A percentile compares a stretch with the other conserved stretches of the same genome.
Evolutionary conservation across 2,329 filamentous ascomycete genomes (phyloP).

Genomic region (Cryphonectria japonica): DNA sequence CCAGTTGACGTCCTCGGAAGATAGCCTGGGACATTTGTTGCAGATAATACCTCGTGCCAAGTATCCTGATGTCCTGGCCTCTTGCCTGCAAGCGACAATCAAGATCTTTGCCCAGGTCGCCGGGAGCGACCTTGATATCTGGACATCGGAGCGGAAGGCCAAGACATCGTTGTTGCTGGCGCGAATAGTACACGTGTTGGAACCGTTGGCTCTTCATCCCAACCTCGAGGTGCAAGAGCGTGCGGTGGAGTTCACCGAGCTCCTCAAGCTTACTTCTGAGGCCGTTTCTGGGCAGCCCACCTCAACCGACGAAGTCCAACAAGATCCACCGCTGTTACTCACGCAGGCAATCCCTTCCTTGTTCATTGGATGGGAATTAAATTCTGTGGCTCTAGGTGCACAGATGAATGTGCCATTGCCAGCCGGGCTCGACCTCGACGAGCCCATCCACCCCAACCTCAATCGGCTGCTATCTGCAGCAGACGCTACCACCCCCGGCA

Average conservation of each 20-base stretch:
- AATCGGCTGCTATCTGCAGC: slow-evolving; percentile 66
- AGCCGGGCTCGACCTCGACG: slow-evolving; percentile 74
- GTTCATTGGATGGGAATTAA: slow-evolving; percentile 85
- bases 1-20: slow-evolving; percentile 71
- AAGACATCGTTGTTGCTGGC: slow-evolving; percentile 78
- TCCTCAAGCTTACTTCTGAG: slow-evolving; percentile 85
- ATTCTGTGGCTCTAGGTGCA: slow-evolving; percentile 82
- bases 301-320: slow-evolving; percentile 54
- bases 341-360: slow-evolving; percentile 89
- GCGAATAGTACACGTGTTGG: slow-evolving; percentile 79
- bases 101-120: slow-evolving; percentile 82
- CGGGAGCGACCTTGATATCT: slow-evolving; percentile 65
- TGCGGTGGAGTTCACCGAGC: slow-evolving; percentile 87
- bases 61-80: slow-evolving; percentile 70
- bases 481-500: slow-evolving; percentile 52
- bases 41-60: slow-evolving; percentile 63
- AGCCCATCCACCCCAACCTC: slow-evolving; percentile 79
- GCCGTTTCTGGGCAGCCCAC: slow-evolving; percentile 70
- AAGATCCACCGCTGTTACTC: slow-evolving; percentile 79
- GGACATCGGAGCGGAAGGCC: slow-evolving; percentile 75
- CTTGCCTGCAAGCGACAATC: slow-evolving; percentile 80
- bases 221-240: slow-evolving; percentile 94
- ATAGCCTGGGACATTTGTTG: slow-evolving; percentile 73
- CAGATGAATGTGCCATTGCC: slow-evolving; percentile 86
- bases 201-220: slow-evolving; percentile 78